These are phyloP conservation scores for Gliomastix tumulicola DNA, from an alignment of 2,329 filamentous ascomycete genomes.

Conservation along the genomic window DNA sequence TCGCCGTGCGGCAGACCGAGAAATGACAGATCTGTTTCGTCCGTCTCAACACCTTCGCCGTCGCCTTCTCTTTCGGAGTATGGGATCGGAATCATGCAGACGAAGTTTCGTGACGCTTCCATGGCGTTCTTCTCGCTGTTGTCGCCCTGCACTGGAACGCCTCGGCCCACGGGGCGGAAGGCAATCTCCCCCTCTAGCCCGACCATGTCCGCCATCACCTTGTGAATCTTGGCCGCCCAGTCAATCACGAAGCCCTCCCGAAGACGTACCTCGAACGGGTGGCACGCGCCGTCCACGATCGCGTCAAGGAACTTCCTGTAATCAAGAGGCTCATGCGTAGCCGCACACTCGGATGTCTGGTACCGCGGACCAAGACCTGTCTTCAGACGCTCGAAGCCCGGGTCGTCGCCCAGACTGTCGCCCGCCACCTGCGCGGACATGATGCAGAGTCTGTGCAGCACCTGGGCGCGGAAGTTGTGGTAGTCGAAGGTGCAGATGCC, in stretches of 20 bases:
- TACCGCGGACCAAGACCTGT: neutral
- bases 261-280: neutral
- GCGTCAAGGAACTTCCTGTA: neutral
- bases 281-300: neutral
- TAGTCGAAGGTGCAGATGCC: constrained; percentile 1
- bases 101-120: too few species aligned
- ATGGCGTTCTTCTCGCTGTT: too few species aligned
- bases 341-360: neutral
- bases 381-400: neutral
- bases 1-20: neutral
- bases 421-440: neutral
- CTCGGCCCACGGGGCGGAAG: neutral
- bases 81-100: too few species aligned
- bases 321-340: neutral
- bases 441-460: neutral
- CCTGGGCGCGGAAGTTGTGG: neutral
- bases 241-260: neutral
- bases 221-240: too few species aligned
- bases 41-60: neutral
- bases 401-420: neutral
- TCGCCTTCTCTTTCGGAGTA: too few species aligned
- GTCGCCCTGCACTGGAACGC: neutral
- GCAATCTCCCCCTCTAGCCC: too few species aligned
- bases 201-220: too few species aligned
- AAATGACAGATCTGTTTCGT: neutral